phyloP scores from a whole-genome alignment of 176 grass and related monocot genomes.

The maize (Zea mays) region Zm-B73-REFERENCE-NAM-5.0 NC_050099.1:156854001-156854500 shows the following conservation, averaged over 20 bases:
- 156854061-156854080: background rate
- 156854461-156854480: background rate
- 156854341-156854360: background rate
- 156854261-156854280: background rate
- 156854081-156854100: slow-evolving; percentile 28
- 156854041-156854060: background rate
- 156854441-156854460: slow-evolving; percentile 31
- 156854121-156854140: slow-evolving; percentile 18
- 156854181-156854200: background rate
- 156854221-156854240: slow-evolving; percentile 26
- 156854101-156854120: slow-evolving; percentile 24
- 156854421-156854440: slow-evolving; percentile 26
- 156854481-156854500: background rate
- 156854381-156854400: background rate
- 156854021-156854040: slow-evolving; percentile 3
- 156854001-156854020: background rate
- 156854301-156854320: background rate
- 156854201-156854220: slow-evolving; percentile 3
- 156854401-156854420: background rate
- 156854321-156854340: background rate
- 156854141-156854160: slow-evolving; percentile 14
- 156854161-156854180: slow-evolving; percentile 13
- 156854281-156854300: background rate
- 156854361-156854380: background rate
- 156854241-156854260: slow-evolving; percentile 82